Conservation (phyloP, 2,329 filamentous ascomycete genomes). For the Pseudogymnoascus sp. region DNA sequence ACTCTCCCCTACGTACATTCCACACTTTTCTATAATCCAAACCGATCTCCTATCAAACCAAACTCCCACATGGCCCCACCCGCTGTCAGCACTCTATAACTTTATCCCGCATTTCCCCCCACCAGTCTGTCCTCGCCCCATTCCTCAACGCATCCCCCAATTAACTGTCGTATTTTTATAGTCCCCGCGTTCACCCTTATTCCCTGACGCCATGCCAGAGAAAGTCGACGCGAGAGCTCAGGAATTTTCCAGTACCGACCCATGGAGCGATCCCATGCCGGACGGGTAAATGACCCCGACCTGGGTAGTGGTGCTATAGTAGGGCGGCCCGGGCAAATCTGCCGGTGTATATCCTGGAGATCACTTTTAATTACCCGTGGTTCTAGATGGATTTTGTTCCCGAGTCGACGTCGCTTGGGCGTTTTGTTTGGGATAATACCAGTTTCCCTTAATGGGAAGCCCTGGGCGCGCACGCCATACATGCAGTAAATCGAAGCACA, state of each 20-base stretch:
- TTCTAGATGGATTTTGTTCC: neutral
- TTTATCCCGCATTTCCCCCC: neutral
- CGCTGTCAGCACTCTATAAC: constrained; percentile 4
- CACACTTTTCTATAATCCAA: neutral
- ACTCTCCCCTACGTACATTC: no score
- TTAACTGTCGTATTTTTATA: neutral
- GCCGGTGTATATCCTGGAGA: neutral
- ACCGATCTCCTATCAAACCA: neutral
- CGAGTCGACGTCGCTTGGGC: neutral
- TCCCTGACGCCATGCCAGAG: neutral
- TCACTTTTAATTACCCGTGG: neutral
- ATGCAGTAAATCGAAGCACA: neutral
- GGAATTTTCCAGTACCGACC: neutral
- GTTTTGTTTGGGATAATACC: neutral
- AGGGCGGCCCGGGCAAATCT: neutral
- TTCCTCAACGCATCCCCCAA: neutral
- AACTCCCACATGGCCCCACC: neutral
- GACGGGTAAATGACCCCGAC: neutral
- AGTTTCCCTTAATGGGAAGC: neutral
- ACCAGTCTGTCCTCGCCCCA: neutral
- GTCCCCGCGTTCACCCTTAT: neutral
- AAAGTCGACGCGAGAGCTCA: neutral
- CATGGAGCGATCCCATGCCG: neutral
- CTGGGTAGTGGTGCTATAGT: neutral
- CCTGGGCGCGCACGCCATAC: neutral